Evolutionary conservation across 129 eudicot genomes (phyloP), one percentile per base, ranked within the genome.

Genomic region (Dittrichia graveolens): DNA sequence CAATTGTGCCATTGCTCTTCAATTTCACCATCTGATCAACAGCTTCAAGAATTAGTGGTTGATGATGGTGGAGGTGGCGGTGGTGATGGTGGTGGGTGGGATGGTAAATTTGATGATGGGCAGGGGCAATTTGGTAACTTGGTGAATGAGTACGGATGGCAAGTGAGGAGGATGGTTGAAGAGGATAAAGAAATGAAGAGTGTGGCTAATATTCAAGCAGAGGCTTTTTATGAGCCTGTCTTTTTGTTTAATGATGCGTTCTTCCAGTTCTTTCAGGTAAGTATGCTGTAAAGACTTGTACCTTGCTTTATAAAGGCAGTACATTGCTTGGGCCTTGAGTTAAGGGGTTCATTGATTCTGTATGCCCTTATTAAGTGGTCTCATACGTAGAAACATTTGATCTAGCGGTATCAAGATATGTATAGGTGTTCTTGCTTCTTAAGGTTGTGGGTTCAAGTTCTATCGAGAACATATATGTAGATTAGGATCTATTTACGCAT

Each of bases 161-260:
- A 88, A 54, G 97, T 91, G 63, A 95, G 99, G 84, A 90, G 83
- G 60, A 88, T 95, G 96, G 78, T 67, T 61, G 90, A 88, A 78
- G 72, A 83, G n/a, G 87, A 83, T 45, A 77, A 79, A 40, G 99
- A 95, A 73, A 95, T 88, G 93, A 90, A 79, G 69, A 71, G 72
- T 65, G 99, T 95, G 67, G 91, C 97, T 39, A 62, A 77, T 44
- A 74, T 91, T 81, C 99, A 95, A 85, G 97, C 97, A 57, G 86
- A 90, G 80, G 96, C 99, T 34, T 95, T 95, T 73, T 83, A 95
- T 79, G 95, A 84, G 61, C 97, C 99, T 4, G 71, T 78, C 13
- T 0, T 80, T 69, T 61, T 95, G 47, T 88, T 95, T 56, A 68
- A 91, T 82, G 94, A 84, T 74, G 19, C 85, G 4, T 95, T 90